phyloP scores from a whole-genome alignment of 805 yeast species.

The Ogataea philodendri region DNA sequence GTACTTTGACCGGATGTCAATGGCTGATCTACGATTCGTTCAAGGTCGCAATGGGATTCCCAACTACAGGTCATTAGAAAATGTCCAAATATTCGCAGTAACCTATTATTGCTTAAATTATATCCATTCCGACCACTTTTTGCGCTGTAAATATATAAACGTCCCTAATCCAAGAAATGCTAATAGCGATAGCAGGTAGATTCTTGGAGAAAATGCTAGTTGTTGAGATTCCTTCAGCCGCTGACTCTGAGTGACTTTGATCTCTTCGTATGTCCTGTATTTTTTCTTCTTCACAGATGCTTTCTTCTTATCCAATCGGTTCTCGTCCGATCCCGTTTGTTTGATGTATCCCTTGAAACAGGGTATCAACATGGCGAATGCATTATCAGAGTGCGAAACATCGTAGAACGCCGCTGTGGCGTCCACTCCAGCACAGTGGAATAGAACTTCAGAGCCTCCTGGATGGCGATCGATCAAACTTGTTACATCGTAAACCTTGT shows the following conservation, averaged over 20 bases:
- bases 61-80: slow-evolving; percentile 75
- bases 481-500: slow-evolving; percentile 66
- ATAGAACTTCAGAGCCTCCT: slow-evolving; percentile 81
- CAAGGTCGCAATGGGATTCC: slow-evolving; percentile 91
- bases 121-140: slow-evolving; percentile 30
- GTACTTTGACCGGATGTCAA: slow-evolving; percentile 95
- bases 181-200: slow-evolving; percentile 20
- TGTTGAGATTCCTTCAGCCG: slow-evolving; percentile 1
- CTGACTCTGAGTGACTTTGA: slow-evolving; percentile 11
- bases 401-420: slow-evolving; percentile 72
- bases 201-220: slow-evolving; percentile 8
- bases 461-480: slow-evolving; percentile 61
- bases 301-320: too few relatives aligned
- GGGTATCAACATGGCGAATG: slow-evolving; percentile 84
- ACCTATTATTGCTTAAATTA: slow-evolving; percentile 7
- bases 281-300: too few relatives aligned
- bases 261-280: slow-evolving; percentile 13
- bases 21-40: slow-evolving; percentile 96
- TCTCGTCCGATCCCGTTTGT: too few relatives aligned
- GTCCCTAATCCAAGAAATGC: slow-evolving; percentile 29
- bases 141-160: slow-evolving; percentile 31
- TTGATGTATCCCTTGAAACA: slow-evolving; percentile 74
- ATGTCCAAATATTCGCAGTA: too few relatives aligned
- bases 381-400: slow-evolving; percentile 71
- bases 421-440: slow-evolving; percentile 79